phyloP scores from a whole-genome alignment of 208 protist genomes.

The Acanthamoeba sp. region DNA sequence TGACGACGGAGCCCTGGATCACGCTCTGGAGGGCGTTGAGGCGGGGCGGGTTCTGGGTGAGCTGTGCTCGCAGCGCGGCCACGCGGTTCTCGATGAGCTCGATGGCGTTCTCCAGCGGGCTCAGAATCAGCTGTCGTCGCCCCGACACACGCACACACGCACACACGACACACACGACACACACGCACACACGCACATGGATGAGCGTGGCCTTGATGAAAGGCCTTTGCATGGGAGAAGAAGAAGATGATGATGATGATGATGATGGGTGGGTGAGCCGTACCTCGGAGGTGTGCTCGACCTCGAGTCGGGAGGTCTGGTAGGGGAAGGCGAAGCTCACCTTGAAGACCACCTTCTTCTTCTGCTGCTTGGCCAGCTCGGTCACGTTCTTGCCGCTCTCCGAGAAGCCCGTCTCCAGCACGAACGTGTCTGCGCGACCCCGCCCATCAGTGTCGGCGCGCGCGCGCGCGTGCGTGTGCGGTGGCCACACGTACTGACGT shows the following conservation, averaged over 20 bases:
- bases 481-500: background rate
- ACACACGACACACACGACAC: too few species aligned
- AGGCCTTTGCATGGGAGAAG: too few species aligned
- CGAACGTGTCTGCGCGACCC: background rate
- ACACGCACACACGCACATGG: background rate
- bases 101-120: conserved; percentile 67
- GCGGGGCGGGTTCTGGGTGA: conserved; percentile 47
- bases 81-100: conserved; percentile 67
- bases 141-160: background rate
- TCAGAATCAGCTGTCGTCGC: conserved; percentile 19
- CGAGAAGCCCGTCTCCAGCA: conserved; percentile 69
- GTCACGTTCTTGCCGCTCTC: conserved; percentile 70
- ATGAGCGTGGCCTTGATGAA: too few species aligned
- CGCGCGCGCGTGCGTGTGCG: background rate
- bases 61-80: conserved; percentile 52
- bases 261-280: background rate
- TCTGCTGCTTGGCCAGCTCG: conserved; percentile 62
- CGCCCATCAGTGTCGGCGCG: background rate
- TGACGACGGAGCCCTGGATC: conserved; percentile 69
- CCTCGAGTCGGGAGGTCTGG: conserved; percentile 29
- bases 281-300: conserved; percentile 60
- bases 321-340: conserved; percentile 17
- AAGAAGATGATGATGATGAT: background rate
- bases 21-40: conserved; percentile 69
- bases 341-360: conserved; percentile 54